Percentiles rank a stretch among this genome's conserved stretches.
These are phyloP conservation scores for Cymbopogon flexuosus DNA, from an alignment of 202 grass and related monocot genomes.

Conservation along the genomic window DNA sequence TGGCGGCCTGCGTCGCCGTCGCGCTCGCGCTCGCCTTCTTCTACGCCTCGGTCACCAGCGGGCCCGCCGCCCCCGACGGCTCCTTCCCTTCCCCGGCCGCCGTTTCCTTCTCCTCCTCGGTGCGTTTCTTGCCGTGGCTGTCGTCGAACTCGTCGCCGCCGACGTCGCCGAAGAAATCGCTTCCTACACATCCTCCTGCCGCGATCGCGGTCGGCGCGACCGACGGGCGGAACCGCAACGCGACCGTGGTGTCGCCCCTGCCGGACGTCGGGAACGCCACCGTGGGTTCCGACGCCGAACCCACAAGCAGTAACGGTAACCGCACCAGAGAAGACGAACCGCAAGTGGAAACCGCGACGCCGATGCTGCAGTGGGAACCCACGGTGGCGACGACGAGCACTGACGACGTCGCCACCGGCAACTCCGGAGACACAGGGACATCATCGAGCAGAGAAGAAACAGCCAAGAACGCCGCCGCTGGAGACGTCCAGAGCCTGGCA, in stretches of 20 bases:
- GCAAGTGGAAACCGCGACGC: not conserved
- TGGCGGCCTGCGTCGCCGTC: constrained; percentile 39
- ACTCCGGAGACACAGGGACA: too few relatives aligned
- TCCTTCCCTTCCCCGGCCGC: constrained; percentile 37
- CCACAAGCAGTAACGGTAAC: not conserved
- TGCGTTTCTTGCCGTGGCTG: constrained; percentile 17
- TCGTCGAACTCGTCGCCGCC: constrained; percentile 21
- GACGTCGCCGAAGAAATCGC: not conserved
- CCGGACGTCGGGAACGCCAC: constrained; percentile 1
- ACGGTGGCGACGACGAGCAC: not conserved
- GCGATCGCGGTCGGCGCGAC: not conserved
- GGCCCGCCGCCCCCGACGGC: not conserved
- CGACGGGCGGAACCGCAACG: not conserved
- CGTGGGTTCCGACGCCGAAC: not conserved
- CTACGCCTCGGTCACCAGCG: constrained; percentile 13
- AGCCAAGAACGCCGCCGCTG: not conserved
- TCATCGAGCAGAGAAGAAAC: not conserved
- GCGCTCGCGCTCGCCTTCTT: constrained; percentile 43
- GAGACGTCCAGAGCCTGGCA: not conserved
- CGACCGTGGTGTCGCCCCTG: not conserved
- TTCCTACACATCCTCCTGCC: not conserved
- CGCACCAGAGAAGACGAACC: not conserved
- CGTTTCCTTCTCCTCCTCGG: not conserved
- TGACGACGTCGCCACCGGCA: not conserved
- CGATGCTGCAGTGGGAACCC: not conserved